Evolutionary conservation across 1,284 basidiomycete species (phyloP), one percentile per base, ranked within the genome.

Genomic region (Rhodofomes roseus): DNA sequence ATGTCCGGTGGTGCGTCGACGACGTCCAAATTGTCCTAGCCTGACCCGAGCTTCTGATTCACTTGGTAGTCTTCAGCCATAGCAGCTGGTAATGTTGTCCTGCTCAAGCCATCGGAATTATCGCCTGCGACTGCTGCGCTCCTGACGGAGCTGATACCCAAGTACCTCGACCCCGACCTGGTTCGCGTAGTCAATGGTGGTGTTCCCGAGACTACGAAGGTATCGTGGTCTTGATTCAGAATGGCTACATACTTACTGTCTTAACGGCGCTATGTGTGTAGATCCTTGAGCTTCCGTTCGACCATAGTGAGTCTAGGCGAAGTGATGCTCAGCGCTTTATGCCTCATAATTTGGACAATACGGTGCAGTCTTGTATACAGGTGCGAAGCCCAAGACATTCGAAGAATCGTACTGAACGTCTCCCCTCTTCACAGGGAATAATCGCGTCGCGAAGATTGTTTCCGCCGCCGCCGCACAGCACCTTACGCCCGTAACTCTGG

Each of bases 31-130:
- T 8, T 22, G 41, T 9, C 41, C 22, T 9, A 22, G 41, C n/a
- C 8, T 1, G 18, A 22, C 6, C 18, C 22, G 8, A 16, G 22
- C n/a, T 20, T 12, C 12, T 36, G 34, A 36, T 7, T 36, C 7
- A n/a, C n/a, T 12, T 36, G 34, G 6, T 51, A 55, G 37, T n/a
- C 85, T 23, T 86, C 86, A 25, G 93, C 93, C 3, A 84, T 95
- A 41, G 88, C 93, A 0, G 90, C 93, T 12, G 93, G 93, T 1
- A 90, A 88, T 69, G 81, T 88, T 0, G 83, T 83, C 4, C 76
- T 90, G 1, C 60, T 95, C 66, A 95, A 96, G 74, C 89, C 90
- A 0, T 92, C 93, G 0, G 95, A 97, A 71, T 77, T 87, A n/a
- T 78, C 87, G 0, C 83, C 88, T 1, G 81, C 86, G 7, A 81